These are phyloP conservation scores for Boletellus ananiceps DNA, from an alignment of 768 basidiomycete genomes.

Conservation along the genomic window DNA sequence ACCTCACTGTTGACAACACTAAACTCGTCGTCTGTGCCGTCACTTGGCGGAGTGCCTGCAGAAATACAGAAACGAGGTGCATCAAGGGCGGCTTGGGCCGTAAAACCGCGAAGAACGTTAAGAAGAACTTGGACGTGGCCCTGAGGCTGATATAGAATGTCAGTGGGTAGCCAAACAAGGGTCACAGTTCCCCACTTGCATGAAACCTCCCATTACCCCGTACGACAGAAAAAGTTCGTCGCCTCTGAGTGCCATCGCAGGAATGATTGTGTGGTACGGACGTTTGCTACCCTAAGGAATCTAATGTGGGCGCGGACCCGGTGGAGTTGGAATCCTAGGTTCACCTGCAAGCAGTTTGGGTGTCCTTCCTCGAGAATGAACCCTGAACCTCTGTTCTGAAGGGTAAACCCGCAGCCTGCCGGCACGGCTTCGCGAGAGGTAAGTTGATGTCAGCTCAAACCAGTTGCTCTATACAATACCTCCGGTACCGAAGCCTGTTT, in stretches of 20 bases:
- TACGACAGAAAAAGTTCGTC: constrained; percentile 84
- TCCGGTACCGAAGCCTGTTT: constrained; percentile 81
- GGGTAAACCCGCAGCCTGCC: constrained; percentile 90
- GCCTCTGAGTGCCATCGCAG: constrained; percentile 73
- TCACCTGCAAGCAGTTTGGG: constrained; percentile 76
- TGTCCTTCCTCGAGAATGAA: constrained; percentile 80
- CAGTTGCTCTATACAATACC: constrained; percentile 38
- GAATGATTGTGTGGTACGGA: constrained; percentile 92
- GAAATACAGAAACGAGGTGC: constrained; percentile 97
- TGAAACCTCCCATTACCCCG: constrained; percentile 90
- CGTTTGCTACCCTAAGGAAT: constrained; percentile 70
- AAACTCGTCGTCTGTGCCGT: constrained; percentile 43
- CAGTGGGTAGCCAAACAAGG: neutral
- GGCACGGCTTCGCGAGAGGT: constrained; percentile 61
- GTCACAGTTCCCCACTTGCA: constrained; percentile 52
- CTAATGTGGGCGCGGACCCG: neutral
- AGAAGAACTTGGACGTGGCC: constrained; percentile 94
- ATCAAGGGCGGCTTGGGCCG: constrained; percentile 86
- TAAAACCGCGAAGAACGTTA: constrained; percentile 84
- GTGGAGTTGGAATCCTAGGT: neutral
- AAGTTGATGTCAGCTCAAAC: neutral
- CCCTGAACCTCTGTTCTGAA: constrained; percentile 89
- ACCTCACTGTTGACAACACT: constrained; percentile 75
- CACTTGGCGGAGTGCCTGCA: constrained; percentile 64
- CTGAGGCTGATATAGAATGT: constrained; percentile 58